Evolutionary conservation across 192 early-diverging fungal species (phyloP).

Genomic region (Helicostylum pulchrum): DNA sequence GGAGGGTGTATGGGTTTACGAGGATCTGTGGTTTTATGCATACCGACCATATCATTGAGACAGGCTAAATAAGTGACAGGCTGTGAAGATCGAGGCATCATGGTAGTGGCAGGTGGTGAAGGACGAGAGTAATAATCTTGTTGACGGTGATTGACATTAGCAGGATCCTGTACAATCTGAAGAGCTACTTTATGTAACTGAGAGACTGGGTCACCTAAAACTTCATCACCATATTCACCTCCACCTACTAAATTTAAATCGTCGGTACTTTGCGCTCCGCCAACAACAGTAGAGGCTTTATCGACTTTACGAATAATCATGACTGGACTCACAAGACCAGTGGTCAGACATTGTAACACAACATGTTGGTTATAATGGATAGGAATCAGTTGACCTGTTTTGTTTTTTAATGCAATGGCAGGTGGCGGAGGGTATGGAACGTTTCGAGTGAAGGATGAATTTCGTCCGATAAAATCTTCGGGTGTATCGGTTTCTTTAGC

Average conservation of each 20-base stretch:
- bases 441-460: slow-evolving; percentile 36
- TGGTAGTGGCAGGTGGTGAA: slow-evolving; percentile 7
- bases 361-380: slow-evolving; percentile 87
- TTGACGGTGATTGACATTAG: slow-evolving; percentile 1
- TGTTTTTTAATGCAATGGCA: slow-evolving; percentile 66
- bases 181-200: slow-evolving; percentile 91
- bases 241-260: slow-evolving; percentile 15
- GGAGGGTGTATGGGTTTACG: slow-evolving; percentile 37
- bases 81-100: slow-evolving; percentile 37
- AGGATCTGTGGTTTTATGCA: slow-evolving; percentile 57
- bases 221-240: slow-evolving; percentile 47
- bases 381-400: slow-evolving; percentile 56
- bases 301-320: slow-evolving; percentile 86
- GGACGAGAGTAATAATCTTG: background rate
- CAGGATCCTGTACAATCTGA: slow-evolving; percentile 62
- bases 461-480: slow-evolving; percentile 49
- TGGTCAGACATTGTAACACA: slow-evolving; percentile 83
- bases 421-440: slow-evolving; percentile 68
- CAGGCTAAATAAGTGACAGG: slow-evolving; percentile 68
- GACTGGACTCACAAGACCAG: slow-evolving; percentile 77
- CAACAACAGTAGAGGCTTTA: slow-evolving; percentile 73
- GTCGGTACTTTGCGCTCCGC: slow-evolving; percentile 48
- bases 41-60: slow-evolving; percentile 73
- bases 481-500: slow-evolving; percentile 35
- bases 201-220: slow-evolving; percentile 79